phyloP scores from a whole-genome alignment of 305 asterid genomes.

The Lippia alba region DNA sequence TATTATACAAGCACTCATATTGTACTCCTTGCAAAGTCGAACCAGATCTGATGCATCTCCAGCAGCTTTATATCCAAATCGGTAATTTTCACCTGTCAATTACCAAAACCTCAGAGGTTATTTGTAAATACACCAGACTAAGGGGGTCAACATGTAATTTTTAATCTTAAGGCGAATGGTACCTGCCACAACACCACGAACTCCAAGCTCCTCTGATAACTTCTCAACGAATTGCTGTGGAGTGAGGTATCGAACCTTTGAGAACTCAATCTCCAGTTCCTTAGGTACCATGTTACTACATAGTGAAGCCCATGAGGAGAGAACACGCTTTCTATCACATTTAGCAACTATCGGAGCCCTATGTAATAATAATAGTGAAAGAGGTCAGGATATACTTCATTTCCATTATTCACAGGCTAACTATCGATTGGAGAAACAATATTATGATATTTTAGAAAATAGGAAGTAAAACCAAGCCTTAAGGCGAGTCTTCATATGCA shows the following conservation, averaged over 20 bases:
- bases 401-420: slow-evolving; percentile 17
- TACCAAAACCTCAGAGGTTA: neutral
- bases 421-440: neutral
- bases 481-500: slow-evolving; percentile 7
- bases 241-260: slow-evolving; percentile 76
- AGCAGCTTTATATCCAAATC: slow-evolving; percentile 86
- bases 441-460: neutral
- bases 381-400: slow-evolving; percentile 20
- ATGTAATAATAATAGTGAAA: slow-evolving; percentile 34
- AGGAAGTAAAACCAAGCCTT: slow-evolving; percentile 7
- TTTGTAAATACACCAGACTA: too few species aligned
- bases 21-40: slow-evolving; percentile 68
- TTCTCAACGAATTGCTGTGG: slow-evolving; percentile 87
- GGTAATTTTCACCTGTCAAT: slow-evolving; percentile 81
- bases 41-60: slow-evolving; percentile 80
- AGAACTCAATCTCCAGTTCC: slow-evolving; percentile 77
- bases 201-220: slow-evolving; percentile 79
- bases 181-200: slow-evolving; percentile 95
- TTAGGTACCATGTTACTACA: slow-evolving; percentile 66
- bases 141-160: neutral
- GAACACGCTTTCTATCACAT: slow-evolving; percentile 87
- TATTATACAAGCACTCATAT: slow-evolving; percentile 71
- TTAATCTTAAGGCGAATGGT: slow-evolving; percentile 22
- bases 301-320: slow-evolving; percentile 79
- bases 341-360: slow-evolving; percentile 90